Evolutionary conservation across 2,329 filamentous ascomycete species (phyloP).

Genomic region (Alternaria hordeiaustralica): DNA sequence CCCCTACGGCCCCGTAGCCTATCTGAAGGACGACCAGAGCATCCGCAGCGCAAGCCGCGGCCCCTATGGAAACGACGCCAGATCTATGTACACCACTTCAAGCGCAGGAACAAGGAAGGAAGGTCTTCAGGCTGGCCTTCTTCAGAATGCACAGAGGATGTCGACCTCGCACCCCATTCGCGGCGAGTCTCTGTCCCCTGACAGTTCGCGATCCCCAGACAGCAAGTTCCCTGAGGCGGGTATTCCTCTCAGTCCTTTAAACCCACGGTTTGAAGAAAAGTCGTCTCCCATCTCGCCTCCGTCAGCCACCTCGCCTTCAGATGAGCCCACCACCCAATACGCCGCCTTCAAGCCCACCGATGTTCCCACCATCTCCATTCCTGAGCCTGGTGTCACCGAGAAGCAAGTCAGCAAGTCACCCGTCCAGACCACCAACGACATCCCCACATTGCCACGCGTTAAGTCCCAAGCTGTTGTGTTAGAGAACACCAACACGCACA

Average conservation of each 20-base stretch:
- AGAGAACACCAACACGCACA: constrained; percentile 42
- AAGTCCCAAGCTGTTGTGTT: constrained; percentile 47
- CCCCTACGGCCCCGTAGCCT: constrained; percentile 75
- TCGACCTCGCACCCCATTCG: constrained; percentile 60
- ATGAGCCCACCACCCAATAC: constrained; percentile 34
- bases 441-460: constrained; percentile 35
- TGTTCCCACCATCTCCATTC: constrained; percentile 33
- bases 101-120: constrained; percentile 55
- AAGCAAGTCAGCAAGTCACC: constrained; percentile 35
- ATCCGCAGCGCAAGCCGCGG: constrained; percentile 40
- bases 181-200: constrained; percentile 47
- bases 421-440: constrained; percentile 25
- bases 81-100: constrained; percentile 60
- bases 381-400: constrained; percentile 25
- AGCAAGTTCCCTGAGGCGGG: constrained; percentile 45
- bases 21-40: constrained; percentile 57
- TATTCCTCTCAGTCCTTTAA: constrained; percentile 37
- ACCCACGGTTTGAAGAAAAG: constrained; percentile 30
- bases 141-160: constrained; percentile 65
- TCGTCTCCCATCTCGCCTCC: constrained; percentile 8
- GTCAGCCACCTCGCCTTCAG: constrained; percentile 18
- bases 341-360: constrained; percentile 46
- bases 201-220: constrained; percentile 38
- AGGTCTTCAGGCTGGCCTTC: constrained; percentile 57
- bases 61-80: constrained; percentile 46